These are phyloP conservation scores for Russula compacta DNA, from an alignment of 768 basidiomycete genomes.

Conservation along the genomic window DNA sequence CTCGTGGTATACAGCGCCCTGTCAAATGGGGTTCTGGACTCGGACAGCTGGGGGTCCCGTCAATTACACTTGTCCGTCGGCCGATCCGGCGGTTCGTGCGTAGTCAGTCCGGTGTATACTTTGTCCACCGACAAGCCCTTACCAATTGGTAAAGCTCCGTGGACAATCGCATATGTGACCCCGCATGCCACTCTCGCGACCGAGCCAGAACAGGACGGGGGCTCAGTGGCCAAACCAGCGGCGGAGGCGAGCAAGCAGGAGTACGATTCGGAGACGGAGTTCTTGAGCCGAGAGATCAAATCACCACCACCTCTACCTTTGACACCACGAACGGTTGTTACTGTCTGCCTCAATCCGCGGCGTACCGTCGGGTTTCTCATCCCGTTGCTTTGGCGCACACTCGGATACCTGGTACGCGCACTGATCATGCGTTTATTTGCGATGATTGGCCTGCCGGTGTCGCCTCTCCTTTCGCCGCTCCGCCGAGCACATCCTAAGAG, in stretches of 20 bases:
- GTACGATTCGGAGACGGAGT: conserved; percentile 10
- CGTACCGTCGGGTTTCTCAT: conserved; percentile 10
- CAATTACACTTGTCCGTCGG: conserved; percentile 23
- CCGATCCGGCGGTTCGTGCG: conserved; percentile 25
- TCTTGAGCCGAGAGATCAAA: conserved; percentile 12
- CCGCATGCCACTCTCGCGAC: conserved; percentile 22
- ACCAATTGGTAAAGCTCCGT: conserved; percentile 19
- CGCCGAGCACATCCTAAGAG: not conserved
- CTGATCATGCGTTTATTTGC: conserved; percentile 15
- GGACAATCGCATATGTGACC: conserved; percentile 31
- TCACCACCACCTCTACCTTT: not conserved
- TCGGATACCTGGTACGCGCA: conserved; percentile 10
- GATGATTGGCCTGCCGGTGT: conserved; percentile 4
- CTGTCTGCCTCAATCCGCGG: conserved; percentile 1
- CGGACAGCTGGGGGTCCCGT: conserved; percentile 11
- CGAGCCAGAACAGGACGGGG: conserved; percentile 1
- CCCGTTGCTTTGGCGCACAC: conserved; percentile 15
- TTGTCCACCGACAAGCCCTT: conserved; percentile 16
- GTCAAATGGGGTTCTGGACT: not conserved
- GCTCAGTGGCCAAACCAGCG: not conserved
- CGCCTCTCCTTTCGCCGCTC: not conserved
- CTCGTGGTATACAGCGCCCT: conserved; percentile 1
- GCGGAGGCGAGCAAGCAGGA: conserved; percentile 5
- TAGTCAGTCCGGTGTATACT: conserved; percentile 25
- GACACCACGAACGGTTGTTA: not conserved